These are phyloP conservation scores for Vigna radiata DNA, from an alignment of 306 rosid genomes.

Conservation along the genomic window DNA sequence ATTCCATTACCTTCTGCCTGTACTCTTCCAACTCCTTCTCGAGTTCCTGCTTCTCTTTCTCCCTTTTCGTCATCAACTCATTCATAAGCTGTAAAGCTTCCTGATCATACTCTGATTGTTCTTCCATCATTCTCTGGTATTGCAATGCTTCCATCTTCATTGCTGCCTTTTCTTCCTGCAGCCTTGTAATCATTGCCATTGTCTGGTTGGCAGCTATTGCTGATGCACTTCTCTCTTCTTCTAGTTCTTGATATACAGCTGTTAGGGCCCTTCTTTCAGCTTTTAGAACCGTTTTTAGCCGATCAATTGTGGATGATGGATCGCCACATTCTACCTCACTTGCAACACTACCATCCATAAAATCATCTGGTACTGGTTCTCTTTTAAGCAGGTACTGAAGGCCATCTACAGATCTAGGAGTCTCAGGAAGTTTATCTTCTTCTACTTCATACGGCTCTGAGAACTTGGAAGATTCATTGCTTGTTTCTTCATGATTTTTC, in stretches of 20 bases:
- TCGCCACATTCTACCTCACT: constrained; percentile 65
- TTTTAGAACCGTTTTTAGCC: constrained; percentile 57
- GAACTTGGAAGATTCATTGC: constrained; percentile 41
- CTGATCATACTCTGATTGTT: constrained; percentile 87
- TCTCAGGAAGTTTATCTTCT: constrained; percentile 70
- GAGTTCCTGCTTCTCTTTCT: constrained; percentile 77
- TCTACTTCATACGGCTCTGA: constrained; percentile 52
- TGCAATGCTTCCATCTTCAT: constrained; percentile 93
- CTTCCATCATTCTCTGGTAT: constrained; percentile 94
- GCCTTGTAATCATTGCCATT: constrained; percentile 93
- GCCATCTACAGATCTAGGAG: constrained; percentile 60
- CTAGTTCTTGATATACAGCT: constrained; percentile 75
- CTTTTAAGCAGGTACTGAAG: constrained; percentile 54
- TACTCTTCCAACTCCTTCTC: constrained; percentile 72
- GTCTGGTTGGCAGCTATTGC: constrained; percentile 87
- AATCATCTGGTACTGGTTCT: constrained; percentile 62
- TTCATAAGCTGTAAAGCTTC: constrained; percentile 84
- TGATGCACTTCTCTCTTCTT: constrained; percentile 90
- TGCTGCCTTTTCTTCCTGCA: constrained; percentile 88
- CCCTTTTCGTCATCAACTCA: constrained; percentile 79
- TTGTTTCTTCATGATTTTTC: constrained; percentile 45
- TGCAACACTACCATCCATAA: constrained; percentile 57
- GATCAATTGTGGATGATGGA: constrained; percentile 53
- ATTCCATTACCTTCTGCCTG: constrained; percentile 60
- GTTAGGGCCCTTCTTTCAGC: constrained; percentile 60